Percentiles rank a stretch among this genome's conserved stretches.
Conservation (phyloP, 441 rosid genomes). For the Jatropha podagrica region DNA sequence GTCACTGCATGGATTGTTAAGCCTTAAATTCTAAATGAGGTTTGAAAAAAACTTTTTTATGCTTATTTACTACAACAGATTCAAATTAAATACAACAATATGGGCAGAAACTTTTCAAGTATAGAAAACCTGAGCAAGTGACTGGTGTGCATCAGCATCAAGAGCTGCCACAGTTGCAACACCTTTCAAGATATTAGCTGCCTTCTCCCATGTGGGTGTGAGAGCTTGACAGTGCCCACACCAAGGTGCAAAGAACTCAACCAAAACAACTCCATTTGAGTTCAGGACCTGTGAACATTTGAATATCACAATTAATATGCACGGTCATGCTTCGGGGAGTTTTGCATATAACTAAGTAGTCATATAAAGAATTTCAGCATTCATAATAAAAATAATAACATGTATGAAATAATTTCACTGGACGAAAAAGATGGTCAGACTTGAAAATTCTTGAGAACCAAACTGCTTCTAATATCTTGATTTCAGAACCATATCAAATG, state of each 20-base stretch:
- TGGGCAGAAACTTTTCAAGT: neutral
- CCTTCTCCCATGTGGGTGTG: constrained; percentile 96
- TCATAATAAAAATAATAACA: neutral
- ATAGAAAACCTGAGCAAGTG: constrained; percentile 79
- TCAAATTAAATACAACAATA: neutral
- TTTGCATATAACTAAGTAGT: neutral
- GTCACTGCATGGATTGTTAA: neutral
- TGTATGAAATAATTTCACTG: neutral
- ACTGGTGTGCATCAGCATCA: constrained; percentile 94
- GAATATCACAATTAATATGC: neutral
- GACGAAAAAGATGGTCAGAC: neutral
- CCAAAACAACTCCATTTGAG: constrained; percentile 82
- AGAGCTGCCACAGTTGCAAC: constrained; percentile 96
- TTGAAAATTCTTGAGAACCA: neutral
- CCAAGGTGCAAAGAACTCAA: constrained; percentile 99
- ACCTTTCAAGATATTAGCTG: constrained; percentile 78
- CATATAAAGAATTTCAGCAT: neutral
- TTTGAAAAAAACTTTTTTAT: neutral
- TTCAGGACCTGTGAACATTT: constrained; percentile 58
- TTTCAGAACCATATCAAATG: neutral
- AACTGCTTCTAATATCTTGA: neutral
- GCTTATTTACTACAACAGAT: neutral
- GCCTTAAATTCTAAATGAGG: neutral
- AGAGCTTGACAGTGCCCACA: constrained; percentile 96
- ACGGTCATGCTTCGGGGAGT: no score